Base-by-base conservation (phyloP, 108 stramenopile species). In the Pseudonitzschia multistriata region DNA sequence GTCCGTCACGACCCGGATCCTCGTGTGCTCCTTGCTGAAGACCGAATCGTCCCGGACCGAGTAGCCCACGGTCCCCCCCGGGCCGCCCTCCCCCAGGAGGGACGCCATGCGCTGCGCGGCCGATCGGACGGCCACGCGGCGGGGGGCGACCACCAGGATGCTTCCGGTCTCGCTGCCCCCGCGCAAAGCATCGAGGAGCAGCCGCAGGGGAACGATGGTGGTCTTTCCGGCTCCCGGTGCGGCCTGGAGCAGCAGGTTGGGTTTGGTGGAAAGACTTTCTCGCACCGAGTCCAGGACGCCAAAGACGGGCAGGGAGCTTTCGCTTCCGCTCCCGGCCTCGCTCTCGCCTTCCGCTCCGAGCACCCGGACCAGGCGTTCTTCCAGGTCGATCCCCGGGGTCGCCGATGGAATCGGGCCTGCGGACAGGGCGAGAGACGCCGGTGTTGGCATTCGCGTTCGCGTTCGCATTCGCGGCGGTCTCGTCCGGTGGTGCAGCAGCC, bases 141-240 rank as follows among this genome's bases (percentile, higher is more conserved):
- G 72, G 13, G 85, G 88, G 75, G 82, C 81, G 14, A 88, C 79
- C 28, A 86, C 73, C 47, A 79, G 48, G 22, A 84, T 74, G 7
- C 13, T n/a, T 14, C 10, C 54, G 5, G 0, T 25, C 13, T 55
- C 54, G n/a, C 5, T 33, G 10, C 29, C 31, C 3, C 14, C 33
- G 0, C 3, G 31, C 33, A 47, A 30, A 21, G 13, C 0, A 14
- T 60, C 66, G 40, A 49, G 49, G 17, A 69, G 49, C 22, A 71
- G 49, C 14, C 66, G 71, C 21, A 88, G 66, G 29, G 87, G 85
- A 27, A 88, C 76, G 10, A 81, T 63, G 14, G 87, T 88, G 11
- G 87, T 88, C 67, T 88, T 88, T 19, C 87, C 87, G 11, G 88
- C 88, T 22, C 85, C 88, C 47, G 88, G 88, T 1, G 83, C 64